Percentiles rank a stretch among this genome's conserved stretches.
phyloP scores from a whole-genome alignment of 176 grass and related monocot species.

The Oryza glaberrima region DNA sequence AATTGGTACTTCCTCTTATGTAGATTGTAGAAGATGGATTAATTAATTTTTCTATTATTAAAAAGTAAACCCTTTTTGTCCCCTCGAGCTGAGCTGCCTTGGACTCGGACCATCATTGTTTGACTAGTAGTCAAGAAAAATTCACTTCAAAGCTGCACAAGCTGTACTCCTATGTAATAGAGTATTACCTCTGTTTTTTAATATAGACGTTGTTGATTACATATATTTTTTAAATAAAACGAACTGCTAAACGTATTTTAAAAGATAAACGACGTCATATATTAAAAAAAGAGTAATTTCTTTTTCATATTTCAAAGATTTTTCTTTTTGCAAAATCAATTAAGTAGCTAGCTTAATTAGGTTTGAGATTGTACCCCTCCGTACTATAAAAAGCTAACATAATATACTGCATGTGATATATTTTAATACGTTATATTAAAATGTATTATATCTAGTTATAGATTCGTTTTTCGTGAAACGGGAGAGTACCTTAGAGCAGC shows the following conservation, averaged over 20 bases:
- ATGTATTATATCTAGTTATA: too few relatives aligned
- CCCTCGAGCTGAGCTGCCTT: neutral
- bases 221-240: too few relatives aligned
- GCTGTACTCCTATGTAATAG: neutral
- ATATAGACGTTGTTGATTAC: too few relatives aligned
- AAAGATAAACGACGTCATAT: too few relatives aligned
- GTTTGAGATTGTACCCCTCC: neutral
- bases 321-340: neutral
- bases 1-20: too few relatives aligned
- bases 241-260: accelerated
- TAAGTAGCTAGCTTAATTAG: neutral
- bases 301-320: neutral
- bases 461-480: too few relatives aligned
- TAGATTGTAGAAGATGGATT: neutral
- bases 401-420: too few relatives aligned
- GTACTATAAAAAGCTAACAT: too few relatives aligned
- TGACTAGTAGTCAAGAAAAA: neutral
- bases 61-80: too few relatives aligned
- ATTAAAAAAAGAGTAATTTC: too few relatives aligned
- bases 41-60: neutral
- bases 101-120: neutral
- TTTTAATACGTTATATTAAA: too few relatives aligned
- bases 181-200: too few relatives aligned
- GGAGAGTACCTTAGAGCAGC: neutral
- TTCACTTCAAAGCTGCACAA: neutral